These are phyloP conservation scores for Neurospora africana DNA, from an alignment of 495 filamentous ascomycete genomes.

Conservation along the genomic window DNA sequence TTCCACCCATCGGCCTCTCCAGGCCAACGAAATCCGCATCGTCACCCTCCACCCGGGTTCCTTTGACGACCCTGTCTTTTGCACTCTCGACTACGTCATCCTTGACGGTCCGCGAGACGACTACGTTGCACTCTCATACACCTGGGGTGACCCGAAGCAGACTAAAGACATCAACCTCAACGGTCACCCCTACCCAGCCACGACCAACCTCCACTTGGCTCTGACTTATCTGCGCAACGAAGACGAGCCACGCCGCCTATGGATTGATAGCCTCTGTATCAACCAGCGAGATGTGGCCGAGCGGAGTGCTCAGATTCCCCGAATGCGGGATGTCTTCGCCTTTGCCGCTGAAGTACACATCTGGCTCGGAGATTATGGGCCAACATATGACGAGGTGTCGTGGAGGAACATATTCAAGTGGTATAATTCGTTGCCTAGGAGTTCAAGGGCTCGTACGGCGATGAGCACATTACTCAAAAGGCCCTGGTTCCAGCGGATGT, in stretches of 20 bases:
- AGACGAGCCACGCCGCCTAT: neutral
- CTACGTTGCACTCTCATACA: neutral
- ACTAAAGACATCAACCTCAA: neutral
- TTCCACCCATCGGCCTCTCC: neutral
- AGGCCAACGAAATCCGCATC: neutral
- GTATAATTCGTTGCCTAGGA: too few species aligned
- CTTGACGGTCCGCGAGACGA: neutral
- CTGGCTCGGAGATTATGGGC: neutral
- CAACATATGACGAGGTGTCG: neutral
- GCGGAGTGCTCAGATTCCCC: neutral
- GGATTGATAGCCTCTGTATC: neutral
- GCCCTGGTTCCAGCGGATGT: neutral
- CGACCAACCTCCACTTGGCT: neutral
- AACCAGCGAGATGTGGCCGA: neutral
- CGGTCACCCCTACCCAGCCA: neutral
- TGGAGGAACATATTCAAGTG: neutral
- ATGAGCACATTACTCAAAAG: neutral
- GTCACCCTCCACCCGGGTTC: neutral
- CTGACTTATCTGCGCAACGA: neutral
- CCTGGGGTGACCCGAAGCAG: neutral
- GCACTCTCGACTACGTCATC: neutral
- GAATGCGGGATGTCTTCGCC: neutral
- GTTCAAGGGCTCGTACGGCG: too few species aligned
- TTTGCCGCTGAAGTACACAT: neutral
- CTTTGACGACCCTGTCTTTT: neutral